These are phyloP conservation scores for Lophiotrema nucula DNA, from an alignment of 495 filamentous ascomycete genomes.

Conservation along the genomic window DNA sequence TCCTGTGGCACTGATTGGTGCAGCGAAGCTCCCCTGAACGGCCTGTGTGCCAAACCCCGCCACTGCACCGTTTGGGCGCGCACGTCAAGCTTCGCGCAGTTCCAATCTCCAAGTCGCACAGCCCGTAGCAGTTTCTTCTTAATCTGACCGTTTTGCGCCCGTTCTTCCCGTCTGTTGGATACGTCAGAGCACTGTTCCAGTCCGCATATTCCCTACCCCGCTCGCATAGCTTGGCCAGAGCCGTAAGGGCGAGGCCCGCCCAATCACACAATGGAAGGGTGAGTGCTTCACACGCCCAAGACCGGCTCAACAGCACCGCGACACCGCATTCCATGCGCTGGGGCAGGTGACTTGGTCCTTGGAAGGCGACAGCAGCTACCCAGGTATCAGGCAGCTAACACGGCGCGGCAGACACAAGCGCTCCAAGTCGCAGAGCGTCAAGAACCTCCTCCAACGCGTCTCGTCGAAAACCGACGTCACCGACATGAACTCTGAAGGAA, in stretches of 20 bases:
- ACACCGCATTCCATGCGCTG: not conserved
- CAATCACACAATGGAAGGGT: not conserved
- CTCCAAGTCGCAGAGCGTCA: constrained; percentile 38
- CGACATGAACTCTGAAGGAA: constrained; percentile 19
- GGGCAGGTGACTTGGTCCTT: too few species aligned
- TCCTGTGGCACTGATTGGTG: too few species aligned
- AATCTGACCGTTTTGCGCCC: too few species aligned
- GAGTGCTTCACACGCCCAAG: not conserved
- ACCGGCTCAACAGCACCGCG: not conserved
- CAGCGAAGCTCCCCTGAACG: too few species aligned
- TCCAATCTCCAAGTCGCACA: too few species aligned
- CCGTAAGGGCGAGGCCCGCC: not conserved
- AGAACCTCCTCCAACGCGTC: constrained; percentile 39
- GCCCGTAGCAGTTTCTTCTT: too few species aligned
- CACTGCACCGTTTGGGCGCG: too few species aligned
- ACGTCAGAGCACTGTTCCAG: not conserved
- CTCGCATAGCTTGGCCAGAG: not conserved
- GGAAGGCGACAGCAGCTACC: not conserved
- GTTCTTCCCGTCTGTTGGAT: not conserved
- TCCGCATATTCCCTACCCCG: not conserved
- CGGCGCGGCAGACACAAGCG: constrained; percentile 37
- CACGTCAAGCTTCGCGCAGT: too few species aligned
- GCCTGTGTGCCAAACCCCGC: too few species aligned
- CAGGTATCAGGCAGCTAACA: constrained; percentile 18
- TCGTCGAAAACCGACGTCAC: constrained; percentile 41